Evolutionary conservation across 129 eudicot species (phyloP), one percentile per base, ranked within the genome.

Genomic region (Arctium minus): DNA sequence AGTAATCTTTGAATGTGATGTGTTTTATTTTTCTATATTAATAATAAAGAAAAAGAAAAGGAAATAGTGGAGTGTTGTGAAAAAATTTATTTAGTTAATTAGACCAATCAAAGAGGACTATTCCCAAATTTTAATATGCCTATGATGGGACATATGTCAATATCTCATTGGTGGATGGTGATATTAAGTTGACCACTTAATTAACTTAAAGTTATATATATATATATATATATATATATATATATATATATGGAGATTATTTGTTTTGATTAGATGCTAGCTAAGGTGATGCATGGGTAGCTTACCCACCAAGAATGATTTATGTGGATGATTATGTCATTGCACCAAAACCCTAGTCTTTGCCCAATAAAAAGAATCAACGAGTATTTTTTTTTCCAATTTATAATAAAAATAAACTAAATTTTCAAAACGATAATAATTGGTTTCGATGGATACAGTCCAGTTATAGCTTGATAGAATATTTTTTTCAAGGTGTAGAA

Each of bases 281-380:
- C n/a, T 18, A 65, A 67, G 71, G 71, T 79, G 72, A 67, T 62
- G 82, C 82, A 36, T 65, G 71, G 50, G 74, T 79, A 79, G 82
- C 82, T 79, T 67, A 79, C 62, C 74, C 82, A 79, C 82, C 74
- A 67, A 72, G 53, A 38, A 67, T 67, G 71, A 18, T 67, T 67
- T 67, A 35, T 40, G 29, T 74, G 53, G 29, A 72, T 72, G 42
- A 17, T 74, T 74, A 73, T 64, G 71, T 67, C 71, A 67, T 67
- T 67, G 71, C 71, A 67, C 71, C 71, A 67, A 67, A 67, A 67
- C 71, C 71, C 13, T 67, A 67, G 33, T 7, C 32, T 67, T 22
- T 27, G 71, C 15, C 71, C 13, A 67, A 67, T 64, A 22, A 64
- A 64, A 64, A 1, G 32, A 4, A 18, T 62, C 70, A 62, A 62